phyloP scores from a whole-genome alignment of 257 asterid species.

The Mentha longifolia region DNA sequence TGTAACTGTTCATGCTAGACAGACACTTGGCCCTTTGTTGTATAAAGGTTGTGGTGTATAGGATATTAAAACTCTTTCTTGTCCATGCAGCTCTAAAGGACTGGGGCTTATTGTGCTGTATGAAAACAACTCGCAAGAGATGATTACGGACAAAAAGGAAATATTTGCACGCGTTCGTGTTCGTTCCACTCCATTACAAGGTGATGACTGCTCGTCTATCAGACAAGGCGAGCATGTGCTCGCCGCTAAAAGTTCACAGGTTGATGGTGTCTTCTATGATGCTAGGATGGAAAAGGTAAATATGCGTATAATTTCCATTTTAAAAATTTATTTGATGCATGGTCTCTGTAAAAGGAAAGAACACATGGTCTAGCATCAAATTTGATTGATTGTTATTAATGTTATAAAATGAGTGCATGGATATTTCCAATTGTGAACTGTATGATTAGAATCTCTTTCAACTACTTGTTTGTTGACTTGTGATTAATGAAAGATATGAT shows the following conservation, averaged over 20 bases:
- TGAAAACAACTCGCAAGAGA: conserved; percentile 37
- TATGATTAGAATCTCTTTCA: not conserved
- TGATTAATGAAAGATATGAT: conserved; percentile 1
- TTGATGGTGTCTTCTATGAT: conserved; percentile 39
- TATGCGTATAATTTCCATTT: conserved; percentile 4
- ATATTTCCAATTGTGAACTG: not conserved
- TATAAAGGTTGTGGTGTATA: not conserved
- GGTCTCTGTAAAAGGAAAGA: conserved; percentile 18
- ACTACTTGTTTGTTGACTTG: conserved; percentile 23
- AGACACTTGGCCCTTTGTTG: not conserved
- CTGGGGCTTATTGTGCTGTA: conserved; percentile 48
- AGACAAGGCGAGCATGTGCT: conserved; percentile 46
- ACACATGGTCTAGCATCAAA: conserved; percentile 12
- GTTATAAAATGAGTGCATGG: not conserved
- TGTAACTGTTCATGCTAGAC: conserved; percentile 15
- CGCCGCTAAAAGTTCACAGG: conserved; percentile 40
- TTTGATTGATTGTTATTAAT: not conserved
- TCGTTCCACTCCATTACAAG: conserved; percentile 62
- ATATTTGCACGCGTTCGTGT: conserved; percentile 50
- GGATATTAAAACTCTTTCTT: not conserved
- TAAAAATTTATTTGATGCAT: conserved; percentile 8
- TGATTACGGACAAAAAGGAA: conserved; percentile 45
- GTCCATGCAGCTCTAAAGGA: conserved; percentile 48
- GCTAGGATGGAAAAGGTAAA: conserved; percentile 52
- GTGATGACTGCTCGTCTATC: conserved; percentile 52